Base-by-base conservation (phyloP, 192 early-diverging fungal species). In the Coemansia sp. region DNA sequence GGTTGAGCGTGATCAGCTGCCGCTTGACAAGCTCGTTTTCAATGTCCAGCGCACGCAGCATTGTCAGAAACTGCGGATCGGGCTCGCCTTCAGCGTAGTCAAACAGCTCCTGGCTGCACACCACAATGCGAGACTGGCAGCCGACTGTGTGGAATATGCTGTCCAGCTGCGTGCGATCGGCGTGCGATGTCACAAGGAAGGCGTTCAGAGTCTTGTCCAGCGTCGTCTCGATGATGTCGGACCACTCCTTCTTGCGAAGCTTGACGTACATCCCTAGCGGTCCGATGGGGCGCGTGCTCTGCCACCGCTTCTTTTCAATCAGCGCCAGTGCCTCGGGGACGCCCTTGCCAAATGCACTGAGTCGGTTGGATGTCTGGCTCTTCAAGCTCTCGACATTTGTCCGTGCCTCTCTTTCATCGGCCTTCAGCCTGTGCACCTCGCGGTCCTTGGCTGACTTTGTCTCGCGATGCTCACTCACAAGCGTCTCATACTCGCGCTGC, bases 21-120 rank as follows among this genome's bases (percentile, higher is more conserved):
- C 89, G 86, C 52, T 89, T 89, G 8, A 91, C 91, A 53, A 85
- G 76, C 55, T 93, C 88, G 44, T 89, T 65, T 23, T 78, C 74
- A 54, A 91, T 79, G 5, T 88, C 62, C 20, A 91, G 62, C 0
- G 71, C 82, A 6, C 87, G 81, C 41, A 91, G 70, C 4, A 91
- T 84, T 0, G 90, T 91, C 30, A 87, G 31, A 55, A 71, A 87
- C n/a, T 67, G 11, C 19, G 56, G 13, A 28, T 78, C 72, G 7
- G 91, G 90, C 59, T 93, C 89, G 27, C 86, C 89, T 17, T 31
- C 13, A 2, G 84, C 64, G 56, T 87, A 91, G 69, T 91, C 87
- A 70, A 93, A 91, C 15, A 84, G 44, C 53, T 91, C 84, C 28
- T 81, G 62, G 25, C 67, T 82, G 59, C 84, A 85, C 10, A 90